Evolutionary conservation across 495 filamentous ascomycete genomes (phyloP), one percentile per base, ranked within the genome.

Genomic region (Penicillium soppii): DNA sequence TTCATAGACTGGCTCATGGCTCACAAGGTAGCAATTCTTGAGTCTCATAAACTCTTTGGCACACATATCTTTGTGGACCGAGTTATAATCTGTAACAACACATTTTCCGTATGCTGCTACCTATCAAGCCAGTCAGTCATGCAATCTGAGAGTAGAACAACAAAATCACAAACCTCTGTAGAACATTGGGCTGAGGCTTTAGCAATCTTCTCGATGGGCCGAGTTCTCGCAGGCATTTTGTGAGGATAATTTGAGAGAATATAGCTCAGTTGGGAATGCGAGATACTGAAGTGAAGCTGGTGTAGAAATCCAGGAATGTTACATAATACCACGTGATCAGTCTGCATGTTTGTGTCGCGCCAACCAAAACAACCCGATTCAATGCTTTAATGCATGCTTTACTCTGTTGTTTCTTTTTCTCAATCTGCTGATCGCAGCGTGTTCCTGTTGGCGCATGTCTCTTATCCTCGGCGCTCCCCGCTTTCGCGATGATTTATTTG

Each of bases 51-150:
- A 97, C 62, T 97, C 90, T 42, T 82, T 83, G 2, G 78, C 75
- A 62, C 94, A 99, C 76, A 92, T 91, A 66, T 97, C 90, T 58
- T 95, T 95, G 56, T 92, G 80, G 4, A 97, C 83, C 19, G 89
- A 83, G 62, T 91, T 92, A 70, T 95, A 97, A 65, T 99, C 92
- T 7, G 82, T 82, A 27, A 94, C 77, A 50, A 99, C 82, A 66
- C 94, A 99, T 77, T 91, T 91, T 43, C 94, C 94, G 61, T 97
- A 99, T 13, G 80, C 78, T 7, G 90, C 78, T 43, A 88, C 85
- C 92, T 97, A 58, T 43, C 50, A 38, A 32, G 27, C 7, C n/a
- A 43, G 29, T 48, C n/a, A 41, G 47, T 65, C 46, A 9, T 15
- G 40, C 29, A 59, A 44, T 42, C 21, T 25, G 37, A 22, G 12